Evolutionary conservation across 2,329 filamentous ascomycete genomes (phyloP).

Genomic region (Dothideomycetidae sp.): DNA sequence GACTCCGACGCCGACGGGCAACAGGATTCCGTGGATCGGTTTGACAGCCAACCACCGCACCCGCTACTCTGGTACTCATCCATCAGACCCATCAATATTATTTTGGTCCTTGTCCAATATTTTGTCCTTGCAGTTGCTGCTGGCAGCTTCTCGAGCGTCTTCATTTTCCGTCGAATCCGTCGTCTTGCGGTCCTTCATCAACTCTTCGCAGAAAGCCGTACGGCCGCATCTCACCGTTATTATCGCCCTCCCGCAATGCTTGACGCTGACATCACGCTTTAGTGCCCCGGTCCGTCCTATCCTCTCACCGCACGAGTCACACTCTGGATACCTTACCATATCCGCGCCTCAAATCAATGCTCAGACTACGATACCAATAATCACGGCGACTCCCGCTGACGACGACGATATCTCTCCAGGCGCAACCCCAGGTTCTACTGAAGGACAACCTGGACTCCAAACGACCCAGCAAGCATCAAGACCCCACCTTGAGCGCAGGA

Average conservation of each 20-base stretch:
- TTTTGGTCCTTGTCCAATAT: neutral
- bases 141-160: too few relatives aligned
- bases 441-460: conserved; percentile 20
- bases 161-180: too few relatives aligned
- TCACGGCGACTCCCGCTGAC: conserved; percentile 2
- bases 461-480: conserved; percentile 17
- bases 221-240: conserved; percentile 5
- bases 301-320: conserved; percentile 35
- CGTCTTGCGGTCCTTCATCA: too few relatives aligned
- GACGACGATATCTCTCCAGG: neutral
- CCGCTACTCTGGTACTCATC: neutral
- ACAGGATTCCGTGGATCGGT: too few relatives aligned
- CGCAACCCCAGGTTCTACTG: conserved; percentile 1
- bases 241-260: conserved; percentile 4
- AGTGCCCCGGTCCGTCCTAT: conserved; percentile 11
- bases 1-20: too few relatives aligned
- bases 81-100: neutral
- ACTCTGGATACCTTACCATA: conserved; percentile 34
- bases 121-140: too few relatives aligned
- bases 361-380: conserved; percentile 12
- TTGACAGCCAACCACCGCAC: too few relatives aligned
- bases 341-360: conserved; percentile 32
- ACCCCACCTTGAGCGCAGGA: conserved; percentile 38
- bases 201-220: conserved; percentile 2
- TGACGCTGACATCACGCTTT: conserved; percentile 7